phyloP scores from a whole-genome alignment of 441 rosid species.

The Syzygium syzygioides region DNA sequence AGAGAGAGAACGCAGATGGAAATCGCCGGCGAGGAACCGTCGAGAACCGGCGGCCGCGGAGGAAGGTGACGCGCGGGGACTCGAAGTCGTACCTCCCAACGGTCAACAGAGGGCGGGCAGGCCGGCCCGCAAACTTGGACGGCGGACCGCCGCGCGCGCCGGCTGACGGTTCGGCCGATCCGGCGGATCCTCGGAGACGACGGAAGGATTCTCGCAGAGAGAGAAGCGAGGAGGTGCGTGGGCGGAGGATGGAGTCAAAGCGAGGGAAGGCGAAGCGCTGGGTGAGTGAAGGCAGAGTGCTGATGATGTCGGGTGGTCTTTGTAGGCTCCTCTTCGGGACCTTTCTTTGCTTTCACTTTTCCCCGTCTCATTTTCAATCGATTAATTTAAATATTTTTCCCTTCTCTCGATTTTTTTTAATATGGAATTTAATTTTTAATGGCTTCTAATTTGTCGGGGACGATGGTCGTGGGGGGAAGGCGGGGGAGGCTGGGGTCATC shows the following conservation, averaged over 20 bases:
- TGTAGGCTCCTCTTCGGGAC: neutral
- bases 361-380: neutral
- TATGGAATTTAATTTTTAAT: neutral
- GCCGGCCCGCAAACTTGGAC: neutral
- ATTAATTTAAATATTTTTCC: neutral
- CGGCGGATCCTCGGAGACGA: neutral
- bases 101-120: neutral
- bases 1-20: neutral
- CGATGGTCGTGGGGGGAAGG: neutral
- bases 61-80: neutral
- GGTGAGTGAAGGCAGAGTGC: neutral
- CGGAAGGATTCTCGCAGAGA: neutral
- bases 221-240: neutral
- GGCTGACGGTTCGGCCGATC: neutral
- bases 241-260: neutral
- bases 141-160: neutral
- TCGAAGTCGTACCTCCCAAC: neutral
- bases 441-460: neutral
- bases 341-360: fast-evolving
- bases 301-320: neutral
- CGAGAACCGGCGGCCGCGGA: neutral
- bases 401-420: neutral
- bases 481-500: neutral
- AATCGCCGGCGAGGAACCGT: neutral
- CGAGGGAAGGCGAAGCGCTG: neutral